A percentile compares a stretch with the other conserved stretches of the same genome.
phyloP scores from a whole-genome alignment of 1,284 basidiomycete species.

The Pyrrhoderma lamaoense region DNA sequence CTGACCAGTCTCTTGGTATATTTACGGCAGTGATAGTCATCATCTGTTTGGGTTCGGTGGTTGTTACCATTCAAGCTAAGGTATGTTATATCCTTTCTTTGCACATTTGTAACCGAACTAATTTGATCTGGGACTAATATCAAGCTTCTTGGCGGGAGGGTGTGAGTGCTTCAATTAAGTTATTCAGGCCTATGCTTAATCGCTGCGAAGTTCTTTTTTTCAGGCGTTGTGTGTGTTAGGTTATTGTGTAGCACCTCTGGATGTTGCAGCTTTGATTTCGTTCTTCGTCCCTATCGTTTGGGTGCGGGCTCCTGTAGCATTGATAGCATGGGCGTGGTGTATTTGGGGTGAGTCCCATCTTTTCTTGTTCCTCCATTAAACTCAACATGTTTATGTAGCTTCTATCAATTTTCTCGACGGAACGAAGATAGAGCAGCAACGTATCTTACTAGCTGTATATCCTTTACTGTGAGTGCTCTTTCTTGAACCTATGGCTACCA shows the following conservation, averaged over 20 bases:
- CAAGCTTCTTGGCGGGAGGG: conserved; percentile 88
- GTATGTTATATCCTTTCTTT: conserved; percentile 29
- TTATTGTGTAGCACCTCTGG: conserved; percentile 86
- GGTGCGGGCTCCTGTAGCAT: conserved; percentile 75
- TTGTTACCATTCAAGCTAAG: conserved; percentile 91
- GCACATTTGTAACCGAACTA: conserved; percentile 9
- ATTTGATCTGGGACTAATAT: neutral
- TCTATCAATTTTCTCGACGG: conserved; percentile 92
- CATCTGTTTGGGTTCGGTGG: conserved; percentile 80
- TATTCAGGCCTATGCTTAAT: neutral
- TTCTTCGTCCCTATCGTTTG: conserved; percentile 83
- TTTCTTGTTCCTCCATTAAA: conserved; percentile 7
- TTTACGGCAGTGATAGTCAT: conserved; percentile 92
- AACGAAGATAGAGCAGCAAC: conserved; percentile 82
- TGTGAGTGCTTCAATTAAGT: conserved; percentile 47
- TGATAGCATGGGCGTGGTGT: conserved; percentile 88
- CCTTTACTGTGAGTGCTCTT: conserved; percentile 64
- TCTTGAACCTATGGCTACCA: conserved; percentile 1
- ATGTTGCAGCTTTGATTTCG: conserved; percentile 81
- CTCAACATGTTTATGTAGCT: conserved; percentile 41
- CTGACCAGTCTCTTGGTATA: conserved; percentile 75
- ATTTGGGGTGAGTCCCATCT: conserved; percentile 72
- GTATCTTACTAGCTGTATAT: conserved; percentile 87
- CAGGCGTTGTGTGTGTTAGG: conserved; percentile 89
- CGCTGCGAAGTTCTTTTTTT: conserved; percentile 73